phyloP scores from a whole-genome alignment of 2,329 filamentous ascomycete genomes.

The Talaromyces piceae region DNA sequence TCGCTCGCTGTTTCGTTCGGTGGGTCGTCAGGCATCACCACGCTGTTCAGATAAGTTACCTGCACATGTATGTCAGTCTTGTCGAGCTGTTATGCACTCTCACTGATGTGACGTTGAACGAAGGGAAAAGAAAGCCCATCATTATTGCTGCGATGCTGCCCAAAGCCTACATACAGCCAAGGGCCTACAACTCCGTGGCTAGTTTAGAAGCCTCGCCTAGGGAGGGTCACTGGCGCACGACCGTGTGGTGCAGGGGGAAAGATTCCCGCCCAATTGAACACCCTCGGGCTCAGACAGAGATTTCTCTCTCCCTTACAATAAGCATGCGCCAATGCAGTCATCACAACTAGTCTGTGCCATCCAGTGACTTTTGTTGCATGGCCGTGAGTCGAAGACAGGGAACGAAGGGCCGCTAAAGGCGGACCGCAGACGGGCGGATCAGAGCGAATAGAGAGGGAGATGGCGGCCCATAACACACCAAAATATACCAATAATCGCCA shows the following conservation, averaged over 20 bases:
- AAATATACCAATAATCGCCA: background rate
- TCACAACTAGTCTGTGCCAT: background rate
- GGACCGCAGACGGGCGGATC: constrained; percentile 10
- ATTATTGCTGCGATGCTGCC: background rate
- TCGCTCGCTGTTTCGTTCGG: constrained; percentile 1
- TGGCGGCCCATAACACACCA: background rate
- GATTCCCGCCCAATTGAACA: background rate
- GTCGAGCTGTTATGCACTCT: background rate
- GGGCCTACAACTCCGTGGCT: background rate
- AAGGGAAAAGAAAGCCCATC: background rate
- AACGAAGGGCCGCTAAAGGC: constrained; percentile 7
- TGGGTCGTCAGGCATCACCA: constrained; percentile 61
- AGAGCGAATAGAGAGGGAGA: constrained; percentile 8
- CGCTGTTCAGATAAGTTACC: constrained; percentile 64
- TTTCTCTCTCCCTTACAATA: background rate
- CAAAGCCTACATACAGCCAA: background rate
- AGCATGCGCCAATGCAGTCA: no score
- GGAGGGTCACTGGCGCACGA: background rate
- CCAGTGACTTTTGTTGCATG: no score
- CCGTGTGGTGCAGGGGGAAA: background rate
- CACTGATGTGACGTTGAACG: no score
- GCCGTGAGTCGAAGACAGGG: background rate
- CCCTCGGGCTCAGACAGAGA: background rate
- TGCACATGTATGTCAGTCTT: constrained; percentile 24
- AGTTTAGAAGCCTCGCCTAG: background rate